Evolutionary conservation across 148 eudicot genomes (phyloP), one percentile per base, ranked within the genome.

Genomic region (Linanthus parryae): DNA sequence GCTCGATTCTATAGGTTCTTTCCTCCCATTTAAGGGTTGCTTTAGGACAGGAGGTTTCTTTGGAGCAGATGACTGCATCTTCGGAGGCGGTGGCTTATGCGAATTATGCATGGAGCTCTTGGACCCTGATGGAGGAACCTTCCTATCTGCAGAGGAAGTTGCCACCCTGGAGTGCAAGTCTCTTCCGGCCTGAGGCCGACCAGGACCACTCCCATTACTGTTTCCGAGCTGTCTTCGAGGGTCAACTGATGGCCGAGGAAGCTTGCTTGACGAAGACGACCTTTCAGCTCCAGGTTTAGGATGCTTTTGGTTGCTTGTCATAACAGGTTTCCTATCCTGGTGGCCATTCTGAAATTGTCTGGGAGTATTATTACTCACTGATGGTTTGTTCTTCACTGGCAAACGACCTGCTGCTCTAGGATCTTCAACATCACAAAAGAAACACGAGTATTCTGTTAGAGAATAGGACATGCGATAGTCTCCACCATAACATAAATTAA

Each of bases 401-500:
- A 59, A 62, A 64, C 76, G 84, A 40, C n/a, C n/a, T n/a, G 74
- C 69, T 25, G 84, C 67, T 53, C 76, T 68, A 5, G 83, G 66
- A 66, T 82, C 90, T 83, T 83, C 82, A 85, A 73, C 65, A 67
- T 38, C 74, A 76, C 55, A 70, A 72, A 72, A 82, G 71, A 75
- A 24, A 63, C 65, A 61, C 76, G 63, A 78, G 66, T 73, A 45
- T 27, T 56, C 66, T 63, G 58, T 29, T 80, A 43, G 60, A 62
- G 66, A 65, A 71, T 44, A 58, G 61, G 53, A 67, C n/a, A n/a
- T 59, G 65, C 42, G 61, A 37, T 18, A 53, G 33, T 43, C 43
- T 17, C 33, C 44, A 54, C 56, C 36, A 28, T n/a, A 50, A 45
- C 36, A 51, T 20, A 35, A 16, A 24, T 17, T n/a, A 27, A 2